Base-by-base conservation (phyloP, 306 rosid genomes). In the Trifolium fragiferum region DNA sequence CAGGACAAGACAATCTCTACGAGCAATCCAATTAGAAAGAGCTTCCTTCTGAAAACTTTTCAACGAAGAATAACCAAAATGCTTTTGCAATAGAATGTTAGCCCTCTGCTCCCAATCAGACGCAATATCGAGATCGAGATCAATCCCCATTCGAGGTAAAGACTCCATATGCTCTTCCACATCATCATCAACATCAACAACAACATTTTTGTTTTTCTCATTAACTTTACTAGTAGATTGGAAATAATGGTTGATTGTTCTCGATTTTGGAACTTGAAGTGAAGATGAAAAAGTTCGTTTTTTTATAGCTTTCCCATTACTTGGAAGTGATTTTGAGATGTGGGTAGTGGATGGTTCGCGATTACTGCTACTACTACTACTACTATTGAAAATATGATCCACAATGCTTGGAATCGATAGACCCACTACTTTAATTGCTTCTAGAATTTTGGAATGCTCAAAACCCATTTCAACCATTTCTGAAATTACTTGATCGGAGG, bases 41-140 rank as follows among this genome's bases (percentile, higher is more conserved):
- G 95, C 98, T 78, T 93, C 97, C 85, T 81, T 91, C 82, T 93
- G 98, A 75, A 93, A 93, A 68, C 78, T 65, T 65, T 88, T 93
- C 75, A 93, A 84, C 2, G 84, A 71, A 12, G 86, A 81, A 85
- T 58, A 84, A 10, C 96, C 96, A 68, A 90, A 93, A 88, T 78
- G 90, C 78, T 85, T 89, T 77, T 80, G 85, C 89, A 93, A 78
- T 20, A 90, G 25, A 74, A 67, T 33, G 62, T 75, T 72, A 80
- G 54, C 87, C 76, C 53, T 86, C 55, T 62, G 72, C 80, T 87
- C 89, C 97, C 93, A 86, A 68, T 85, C 87, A 43, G 76, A 68
- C 2, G 32, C 74, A 80, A 66, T 11, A n/a, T 73, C 83, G n/a
- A 59, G 20, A 57, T 76, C 82, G 1, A 23, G 16, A 41, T 63